Base-by-base conservation (phyloP, 768 basidiomycete species). In the Lyophyllum shimeji region DNA sequence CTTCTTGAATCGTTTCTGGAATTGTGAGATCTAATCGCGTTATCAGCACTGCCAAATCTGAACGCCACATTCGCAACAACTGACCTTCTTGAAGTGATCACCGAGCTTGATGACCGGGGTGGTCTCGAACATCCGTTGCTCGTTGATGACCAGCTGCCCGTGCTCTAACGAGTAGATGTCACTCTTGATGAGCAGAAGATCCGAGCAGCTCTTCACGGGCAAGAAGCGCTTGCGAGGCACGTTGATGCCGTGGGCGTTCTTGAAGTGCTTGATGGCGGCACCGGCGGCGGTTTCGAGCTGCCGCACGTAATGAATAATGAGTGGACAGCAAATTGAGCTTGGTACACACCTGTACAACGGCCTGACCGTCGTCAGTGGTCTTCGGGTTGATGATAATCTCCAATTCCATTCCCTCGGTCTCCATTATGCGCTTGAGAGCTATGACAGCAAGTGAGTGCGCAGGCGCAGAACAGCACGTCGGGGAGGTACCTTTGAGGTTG, bases 91-190 rank as follows among this genome's bases (percentile, higher is more conserved):
- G 85, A 98, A 97, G 70, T 91, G 90, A 71, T 95, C 93, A 44
- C 95, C 94, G 47, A 97, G 83, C 78, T 97, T 97, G 81, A 98
- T 91, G 47, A 96, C 93, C n/a, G 95, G 96, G 24, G 92, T 87
- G 18, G 84, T 89, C 65, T 82, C 84, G 66, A 95, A 94, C 86
- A 93, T 89, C 62, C 92, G 76, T 37, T 82, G 77, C 58, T 84
- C 83, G 68, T 89, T 93, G 79, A 97, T 89, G 60, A 92, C 81
- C 56, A 96, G 82, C 63, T 88, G 88, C 18, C 95, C 95, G 68
- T 97, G 91, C 70, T 87, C 76, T 49, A 97, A 80, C 52, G 89
- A 90, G 76, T 97, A 98, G 62, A 97, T 87, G 70, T 95, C 92
- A 57, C 87, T 90, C 77, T 92, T 96, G 78, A 95, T 91, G 63